These are phyloP conservation scores for Holtermanniella nyarrowii DNA, from an alignment of 768 basidiomycete species.

Conservation along the genomic window DNA sequence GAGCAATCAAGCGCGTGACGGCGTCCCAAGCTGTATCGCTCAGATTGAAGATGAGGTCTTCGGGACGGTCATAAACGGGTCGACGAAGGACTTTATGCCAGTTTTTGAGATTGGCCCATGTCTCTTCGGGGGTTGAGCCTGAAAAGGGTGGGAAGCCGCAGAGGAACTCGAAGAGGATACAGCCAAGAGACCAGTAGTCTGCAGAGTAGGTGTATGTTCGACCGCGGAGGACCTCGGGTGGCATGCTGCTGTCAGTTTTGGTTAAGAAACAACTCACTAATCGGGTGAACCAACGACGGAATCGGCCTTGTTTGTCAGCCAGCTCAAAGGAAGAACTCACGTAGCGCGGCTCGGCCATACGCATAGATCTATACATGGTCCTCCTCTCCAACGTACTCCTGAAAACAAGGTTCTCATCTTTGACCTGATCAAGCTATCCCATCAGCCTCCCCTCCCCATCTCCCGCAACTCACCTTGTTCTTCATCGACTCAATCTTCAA, in stretches of 20 bases:
- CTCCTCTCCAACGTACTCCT: constrained; percentile 89
- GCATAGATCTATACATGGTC: constrained; percentile 84
- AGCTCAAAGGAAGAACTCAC: constrained; percentile 16
- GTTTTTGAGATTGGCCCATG: constrained; percentile 97
- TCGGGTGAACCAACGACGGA: constrained; percentile 97
- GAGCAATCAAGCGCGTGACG: constrained; percentile 72
- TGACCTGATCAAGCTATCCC: constrained; percentile 84
- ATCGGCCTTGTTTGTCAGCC: constrained; percentile 51
- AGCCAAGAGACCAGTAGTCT: constrained; percentile 97
- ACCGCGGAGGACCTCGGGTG: constrained; percentile 68
- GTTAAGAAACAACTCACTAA: constrained; percentile 46
- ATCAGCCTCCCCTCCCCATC: not conserved
- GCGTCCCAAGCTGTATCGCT: constrained; percentile 89
- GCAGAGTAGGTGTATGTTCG: constrained; percentile 93
- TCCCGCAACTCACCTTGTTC: constrained; percentile 55
- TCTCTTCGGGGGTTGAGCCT: constrained; percentile 88
- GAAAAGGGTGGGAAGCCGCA: constrained; percentile 89
- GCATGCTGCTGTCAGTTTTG: constrained; percentile 51
- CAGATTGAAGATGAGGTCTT: constrained; percentile 94
- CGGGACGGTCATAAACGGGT: constrained; percentile 89
- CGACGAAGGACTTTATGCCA: constrained; percentile 87
- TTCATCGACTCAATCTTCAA: constrained; percentile 87
- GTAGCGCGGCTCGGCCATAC: constrained; percentile 80
- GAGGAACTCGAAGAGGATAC: constrained; percentile 79
- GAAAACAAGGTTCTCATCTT: constrained; percentile 79